Percentiles rank a stretch among this genome's conserved stretches.
phyloP scores from a whole-genome alignment of 2,329 filamentous ascomycete species.

The Teratosphaeria gauchensis region DNA sequence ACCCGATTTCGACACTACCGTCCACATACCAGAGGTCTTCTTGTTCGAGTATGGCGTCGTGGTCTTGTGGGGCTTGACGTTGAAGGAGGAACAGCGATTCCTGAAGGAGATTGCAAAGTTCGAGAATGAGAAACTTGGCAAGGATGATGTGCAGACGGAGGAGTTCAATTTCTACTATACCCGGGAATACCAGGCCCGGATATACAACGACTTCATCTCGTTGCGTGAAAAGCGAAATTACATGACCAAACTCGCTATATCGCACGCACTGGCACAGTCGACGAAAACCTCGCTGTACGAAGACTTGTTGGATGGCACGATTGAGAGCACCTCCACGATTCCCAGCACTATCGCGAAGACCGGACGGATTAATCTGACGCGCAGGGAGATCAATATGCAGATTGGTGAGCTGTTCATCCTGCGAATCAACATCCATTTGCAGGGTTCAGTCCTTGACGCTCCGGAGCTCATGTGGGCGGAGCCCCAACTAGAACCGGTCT shows the following conservation, averaged over 20 bases:
- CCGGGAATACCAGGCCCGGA: slow-evolving; percentile 90
- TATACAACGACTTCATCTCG: slow-evolving; percentile 99
- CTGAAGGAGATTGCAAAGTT: slow-evolving; percentile 92
- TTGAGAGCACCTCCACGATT: slow-evolving; percentile 85
- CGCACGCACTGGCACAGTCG: slow-evolving; percentile 87
- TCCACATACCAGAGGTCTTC: slow-evolving; percentile 91
- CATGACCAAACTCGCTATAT: slow-evolving; percentile 96
- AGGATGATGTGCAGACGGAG: slow-evolving; percentile 87
- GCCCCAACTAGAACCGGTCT: slow-evolving; percentile 90
- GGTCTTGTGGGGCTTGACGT: slow-evolving; percentile 95
- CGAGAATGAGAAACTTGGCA: slow-evolving; percentile 77
- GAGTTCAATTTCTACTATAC: slow-evolving; percentile 99
- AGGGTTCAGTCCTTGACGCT: slow-evolving; percentile 91
- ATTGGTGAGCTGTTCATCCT: slow-evolving; percentile 97
- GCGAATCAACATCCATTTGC: slow-evolving; percentile 94
- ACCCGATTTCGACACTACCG: slow-evolving; percentile 72
- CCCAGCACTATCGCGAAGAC: slow-evolving; percentile 87
- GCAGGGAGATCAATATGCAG: slow-evolving; percentile 96
- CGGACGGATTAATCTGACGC: slow-evolving; percentile 79
- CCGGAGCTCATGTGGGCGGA: slow-evolving; percentile 98
- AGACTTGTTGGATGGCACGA: slow-evolving; percentile 86
- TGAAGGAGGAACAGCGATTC: slow-evolving; percentile 81
- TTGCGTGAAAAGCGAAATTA: slow-evolving; percentile 89
- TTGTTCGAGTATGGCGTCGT: slow-evolving; percentile 96
- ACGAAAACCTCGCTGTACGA: slow-evolving; percentile 93